phyloP scores from a whole-genome alignment of 2,329 filamentous ascomycete species.

The Fusarium robinianum region DNA sequence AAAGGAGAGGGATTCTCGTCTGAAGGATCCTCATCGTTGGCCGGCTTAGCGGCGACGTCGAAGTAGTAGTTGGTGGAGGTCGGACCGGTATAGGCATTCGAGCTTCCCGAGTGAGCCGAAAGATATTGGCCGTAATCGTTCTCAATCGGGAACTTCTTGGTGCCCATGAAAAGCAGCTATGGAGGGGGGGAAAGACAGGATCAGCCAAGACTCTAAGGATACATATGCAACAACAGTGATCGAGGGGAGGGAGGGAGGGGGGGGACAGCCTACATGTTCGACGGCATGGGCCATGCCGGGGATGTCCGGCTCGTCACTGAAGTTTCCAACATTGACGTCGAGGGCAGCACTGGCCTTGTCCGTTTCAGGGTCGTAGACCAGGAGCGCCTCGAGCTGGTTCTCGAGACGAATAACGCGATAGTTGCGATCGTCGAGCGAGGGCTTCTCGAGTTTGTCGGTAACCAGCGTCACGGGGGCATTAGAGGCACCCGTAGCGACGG shows the following conservation, averaged over 20 bases:
- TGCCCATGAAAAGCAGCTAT: conserved; percentile 93
- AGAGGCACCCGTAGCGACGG: conserved; percentile 34
- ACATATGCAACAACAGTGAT: no score
- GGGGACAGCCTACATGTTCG: conserved; percentile 68
- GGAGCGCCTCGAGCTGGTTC: conserved; percentile 86
- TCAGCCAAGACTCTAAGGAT: conserved; percentile 21
- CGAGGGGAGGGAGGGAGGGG: conserved; percentile 2
- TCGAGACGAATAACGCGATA: conserved; percentile 85
- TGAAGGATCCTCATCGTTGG: conserved; percentile 60
- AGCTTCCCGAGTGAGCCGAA: conserved; percentile 84
- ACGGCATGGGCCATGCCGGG: conserved; percentile 95
- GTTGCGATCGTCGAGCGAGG: conserved; percentile 79
- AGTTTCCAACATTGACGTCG: conserved; percentile 95
- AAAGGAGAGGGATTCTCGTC: conserved; percentile 64
- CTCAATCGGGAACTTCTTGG: conserved; percentile 93
- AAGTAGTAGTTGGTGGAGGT: conserved; percentile 99
- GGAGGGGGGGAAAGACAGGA: background rate
- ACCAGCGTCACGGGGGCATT: conserved; percentile 47
- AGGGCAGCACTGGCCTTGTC: conserved; percentile 96
- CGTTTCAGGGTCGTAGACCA: conserved; percentile 92
- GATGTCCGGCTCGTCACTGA: conserved; percentile 89
- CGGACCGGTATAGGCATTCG: conserved; percentile 91
- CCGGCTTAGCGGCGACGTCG: conserved; percentile 82
- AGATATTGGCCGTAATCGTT: conserved; percentile 97
- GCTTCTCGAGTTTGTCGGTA: conserved; percentile 78